These are phyloP conservation scores for Fusarium sp. DNA, from an alignment of 2,329 filamentous ascomycete species.

Conservation along the genomic window DNA sequence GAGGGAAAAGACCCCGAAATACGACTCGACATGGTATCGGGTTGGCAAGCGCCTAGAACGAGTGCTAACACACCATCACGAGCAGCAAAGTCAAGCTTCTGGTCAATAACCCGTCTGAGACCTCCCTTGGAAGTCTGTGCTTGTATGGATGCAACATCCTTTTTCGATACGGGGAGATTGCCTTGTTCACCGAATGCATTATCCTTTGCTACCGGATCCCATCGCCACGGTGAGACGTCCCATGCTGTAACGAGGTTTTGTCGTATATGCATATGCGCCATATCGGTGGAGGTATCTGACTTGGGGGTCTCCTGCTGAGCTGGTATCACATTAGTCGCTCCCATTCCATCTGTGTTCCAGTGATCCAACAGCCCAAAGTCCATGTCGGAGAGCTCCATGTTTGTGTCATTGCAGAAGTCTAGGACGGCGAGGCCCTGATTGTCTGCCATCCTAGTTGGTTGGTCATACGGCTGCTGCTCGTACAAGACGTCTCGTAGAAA, in stretches of 20 bases:
- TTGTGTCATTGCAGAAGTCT: slow-evolving; percentile 63
- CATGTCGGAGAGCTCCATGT: slow-evolving; percentile 63
- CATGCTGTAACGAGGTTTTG: slow-evolving; percentile 61
- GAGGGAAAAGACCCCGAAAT: slow-evolving; percentile 72
- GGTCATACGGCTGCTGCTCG: slow-evolving; percentile 54
- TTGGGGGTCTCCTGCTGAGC: slow-evolving; percentile 41
- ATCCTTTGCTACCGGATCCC: slow-evolving; percentile 59
- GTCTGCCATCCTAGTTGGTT: slow-evolving; percentile 51
- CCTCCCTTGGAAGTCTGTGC: slow-evolving; percentile 54
- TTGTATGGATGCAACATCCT: slow-evolving; percentile 53
- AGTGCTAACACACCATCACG: slow-evolving; percentile 74
- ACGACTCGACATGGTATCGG: slow-evolving; percentile 60
- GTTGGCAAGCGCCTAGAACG: slow-evolving; percentile 69
- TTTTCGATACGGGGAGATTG: slow-evolving; percentile 58
- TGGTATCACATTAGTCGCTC: slow-evolving; percentile 46
- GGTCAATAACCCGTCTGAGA: slow-evolving; percentile 55
- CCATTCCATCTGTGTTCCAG: slow-evolving; percentile 59
- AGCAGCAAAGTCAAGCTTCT: slow-evolving; percentile 59
- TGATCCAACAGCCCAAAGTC: slow-evolving; percentile 64
- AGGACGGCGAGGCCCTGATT: slow-evolving; percentile 58
- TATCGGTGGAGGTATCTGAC: slow-evolving; percentile 56
- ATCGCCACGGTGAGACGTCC: slow-evolving; percentile 64
- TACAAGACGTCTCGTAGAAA: slow-evolving; percentile 65
- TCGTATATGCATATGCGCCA: slow-evolving; percentile 61
- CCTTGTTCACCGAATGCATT: slow-evolving; percentile 58